These are phyloP conservation scores for Globisporangium abappressorium DNA, from an alignment of 352 stramenopile species.

Conservation along the genomic window DNA sequence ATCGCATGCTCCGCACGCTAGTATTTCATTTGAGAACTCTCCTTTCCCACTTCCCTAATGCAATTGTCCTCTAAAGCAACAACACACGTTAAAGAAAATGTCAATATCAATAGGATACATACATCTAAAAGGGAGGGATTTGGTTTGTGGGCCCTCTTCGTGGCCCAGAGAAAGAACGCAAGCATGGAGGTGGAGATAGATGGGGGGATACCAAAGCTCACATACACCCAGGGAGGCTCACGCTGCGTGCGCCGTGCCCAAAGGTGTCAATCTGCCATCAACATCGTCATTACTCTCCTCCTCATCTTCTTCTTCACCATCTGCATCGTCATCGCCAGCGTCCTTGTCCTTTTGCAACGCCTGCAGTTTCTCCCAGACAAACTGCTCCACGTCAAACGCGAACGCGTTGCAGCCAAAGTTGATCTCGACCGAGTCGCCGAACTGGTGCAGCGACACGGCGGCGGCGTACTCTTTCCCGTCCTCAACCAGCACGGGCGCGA, in stretches of 20 bases:
- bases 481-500: slow-evolving; percentile 12
- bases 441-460: slow-evolving; percentile 33
- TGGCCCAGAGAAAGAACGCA: too few species aligned
- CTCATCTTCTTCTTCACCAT: neutral
- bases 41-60: too few species aligned
- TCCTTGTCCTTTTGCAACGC: neutral
- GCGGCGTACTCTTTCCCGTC: slow-evolving; percentile 16
- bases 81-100: too few species aligned
- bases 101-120: too few species aligned
- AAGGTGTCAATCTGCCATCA: neutral
- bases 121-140: too few species aligned
- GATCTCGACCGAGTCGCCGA: slow-evolving; percentile 31
- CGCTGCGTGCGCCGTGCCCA: neutral
- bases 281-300: neutral
- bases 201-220: too few species aligned
- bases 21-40: too few species aligned
- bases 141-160: too few species aligned
- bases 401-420: slow-evolving; percentile 32
- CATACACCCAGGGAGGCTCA: neutral
- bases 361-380: slow-evolving; percentile 8
- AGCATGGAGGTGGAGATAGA: too few species aligned
- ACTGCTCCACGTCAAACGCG: slow-evolving; percentile 30
- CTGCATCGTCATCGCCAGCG: neutral
- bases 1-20: too few species aligned
- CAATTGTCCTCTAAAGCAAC: too few species aligned